These are phyloP conservation scores for Aureobasidium musti DNA, from an alignment of 2,329 filamentous ascomycete species.

Conservation along the genomic window DNA sequence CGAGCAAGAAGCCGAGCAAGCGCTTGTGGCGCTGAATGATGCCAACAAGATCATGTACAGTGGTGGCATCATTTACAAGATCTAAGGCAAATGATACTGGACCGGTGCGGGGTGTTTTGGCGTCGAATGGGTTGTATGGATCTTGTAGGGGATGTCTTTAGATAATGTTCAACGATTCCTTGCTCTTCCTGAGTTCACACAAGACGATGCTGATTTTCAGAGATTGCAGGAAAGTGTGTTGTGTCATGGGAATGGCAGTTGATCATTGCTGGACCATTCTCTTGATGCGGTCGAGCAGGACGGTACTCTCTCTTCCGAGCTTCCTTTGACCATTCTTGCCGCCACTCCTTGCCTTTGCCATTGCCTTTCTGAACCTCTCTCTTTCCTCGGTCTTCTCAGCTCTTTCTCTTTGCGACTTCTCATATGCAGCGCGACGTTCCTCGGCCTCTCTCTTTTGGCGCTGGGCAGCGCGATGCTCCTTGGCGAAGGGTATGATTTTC, in stretches of 20 bases:
- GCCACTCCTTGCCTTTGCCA: slow-evolving; percentile 62
- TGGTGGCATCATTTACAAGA: slow-evolving; percentile 55
- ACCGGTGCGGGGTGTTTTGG: not conserved
- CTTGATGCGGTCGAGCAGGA: slow-evolving; percentile 76
- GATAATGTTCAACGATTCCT: no score
- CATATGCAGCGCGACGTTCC: slow-evolving; percentile 58
- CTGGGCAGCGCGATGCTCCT: slow-evolving; percentile 51
- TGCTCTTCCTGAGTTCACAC: no score
- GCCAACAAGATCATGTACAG: slow-evolving; percentile 82
- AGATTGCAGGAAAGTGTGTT: no score
- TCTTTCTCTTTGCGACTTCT: slow-evolving; percentile 65
- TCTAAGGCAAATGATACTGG: slow-evolving; percentile 32
- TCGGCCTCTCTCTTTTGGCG: slow-evolving; percentile 64
- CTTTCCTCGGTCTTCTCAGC: slow-evolving; percentile 59
- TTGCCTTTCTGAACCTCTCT: slow-evolving; percentile 68
- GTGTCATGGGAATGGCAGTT: no score
- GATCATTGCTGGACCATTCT: slow-evolving; percentile 57
- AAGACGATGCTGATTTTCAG: no score
- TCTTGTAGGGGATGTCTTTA: no score
- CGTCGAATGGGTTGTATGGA: not conserved
- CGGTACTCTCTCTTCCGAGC: slow-evolving; percentile 75
- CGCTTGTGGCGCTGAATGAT: slow-evolving; percentile 76
- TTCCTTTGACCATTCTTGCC: slow-evolving; percentile 72
- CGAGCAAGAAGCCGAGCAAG: slow-evolving; percentile 71
- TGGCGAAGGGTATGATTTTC: slow-evolving; percentile 49